Evolutionary conservation across 805 yeast genomes (phyloP).

Genomic region (Dipodascus geniculatus): DNA sequence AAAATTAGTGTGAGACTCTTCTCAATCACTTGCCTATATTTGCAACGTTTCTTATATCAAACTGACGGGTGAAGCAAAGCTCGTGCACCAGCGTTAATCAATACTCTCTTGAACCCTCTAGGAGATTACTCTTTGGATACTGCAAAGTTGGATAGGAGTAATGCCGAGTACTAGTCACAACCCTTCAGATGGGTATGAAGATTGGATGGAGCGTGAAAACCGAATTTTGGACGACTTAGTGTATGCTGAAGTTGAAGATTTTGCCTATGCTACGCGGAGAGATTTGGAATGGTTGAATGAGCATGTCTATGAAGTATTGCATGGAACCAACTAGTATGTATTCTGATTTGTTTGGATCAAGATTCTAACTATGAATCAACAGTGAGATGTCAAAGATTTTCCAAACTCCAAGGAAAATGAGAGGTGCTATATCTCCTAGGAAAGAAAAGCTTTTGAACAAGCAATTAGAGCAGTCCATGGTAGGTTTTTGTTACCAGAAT

Average conservation of each 20-base stretch:
- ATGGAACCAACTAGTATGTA: constrained; percentile 15
- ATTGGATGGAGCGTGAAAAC: constrained; percentile 39
- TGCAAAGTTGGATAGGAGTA: not conserved
- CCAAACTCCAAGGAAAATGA: constrained; percentile 19
- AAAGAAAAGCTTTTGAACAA: constrained; percentile 6
- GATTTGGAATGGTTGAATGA: constrained; percentile 33
- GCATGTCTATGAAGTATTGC: constrained; percentile 29
- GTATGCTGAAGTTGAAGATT: constrained; percentile 28
- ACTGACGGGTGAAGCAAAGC: not conserved
- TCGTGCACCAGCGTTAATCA: not conserved
- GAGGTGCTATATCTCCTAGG: constrained; percentile 11
- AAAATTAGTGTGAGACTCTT: not conserved
- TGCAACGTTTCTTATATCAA: not conserved
- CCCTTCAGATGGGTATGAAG: constrained; percentile 32
- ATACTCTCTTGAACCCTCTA: not conserved
- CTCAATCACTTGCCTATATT: not conserved
- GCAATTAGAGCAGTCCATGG: not conserved
- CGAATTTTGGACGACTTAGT: constrained; percentile 30
- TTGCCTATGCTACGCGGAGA: constrained; percentile 30
- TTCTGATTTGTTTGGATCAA: not conserved
- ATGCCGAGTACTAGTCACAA: not conserved
- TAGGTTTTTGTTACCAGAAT: too few species aligned
- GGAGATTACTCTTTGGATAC: not conserved
- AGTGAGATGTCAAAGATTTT: constrained; percentile 13
- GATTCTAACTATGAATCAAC: not conserved